Conservation (phyloP, 345 rosid genomes). For the Rhodamnia argentea region DNA sequence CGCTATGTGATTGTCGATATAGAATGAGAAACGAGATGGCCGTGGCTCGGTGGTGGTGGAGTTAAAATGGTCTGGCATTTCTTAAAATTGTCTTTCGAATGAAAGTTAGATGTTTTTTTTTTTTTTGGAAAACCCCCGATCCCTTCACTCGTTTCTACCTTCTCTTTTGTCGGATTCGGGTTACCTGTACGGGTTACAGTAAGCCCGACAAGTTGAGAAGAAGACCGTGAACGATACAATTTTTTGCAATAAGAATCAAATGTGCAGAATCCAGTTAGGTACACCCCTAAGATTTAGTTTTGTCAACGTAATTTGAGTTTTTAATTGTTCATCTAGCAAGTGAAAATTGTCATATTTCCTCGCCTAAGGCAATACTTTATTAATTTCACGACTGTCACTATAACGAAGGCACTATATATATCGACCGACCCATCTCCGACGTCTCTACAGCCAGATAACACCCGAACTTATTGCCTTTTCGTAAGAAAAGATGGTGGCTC, state of each 20-base stretch:
- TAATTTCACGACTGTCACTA: neutral
- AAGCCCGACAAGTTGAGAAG: too few relatives aligned
- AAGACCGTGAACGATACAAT: too few relatives aligned
- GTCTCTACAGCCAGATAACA: neutral
- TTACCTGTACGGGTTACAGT: too few relatives aligned
- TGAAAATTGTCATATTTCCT: neutral
- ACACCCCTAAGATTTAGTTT: too few relatives aligned
- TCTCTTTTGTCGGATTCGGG: too few relatives aligned
- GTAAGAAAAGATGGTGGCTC: conserved; percentile 3
- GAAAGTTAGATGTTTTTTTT: neutral
- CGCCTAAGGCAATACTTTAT: neutral
- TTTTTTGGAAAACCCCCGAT: neutral
- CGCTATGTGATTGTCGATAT: neutral
- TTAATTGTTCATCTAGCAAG: neutral
- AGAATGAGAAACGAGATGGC: neutral
- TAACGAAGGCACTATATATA: neutral
- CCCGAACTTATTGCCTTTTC: neutral
- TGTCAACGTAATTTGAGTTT: neutral
- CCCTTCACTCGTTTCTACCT: too few relatives aligned
- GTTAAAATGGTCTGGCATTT: too few relatives aligned
- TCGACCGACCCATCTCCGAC: neutral
- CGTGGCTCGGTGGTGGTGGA: neutral
- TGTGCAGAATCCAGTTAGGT: too few relatives aligned
- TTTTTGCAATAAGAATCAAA: too few relatives aligned
- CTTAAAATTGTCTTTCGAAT: neutral